Percentiles rank a stretch among this genome's conserved stretches.
phyloP scores from a whole-genome alignment of 106 monocot species.

The Narthecium ossifragum region DNA sequence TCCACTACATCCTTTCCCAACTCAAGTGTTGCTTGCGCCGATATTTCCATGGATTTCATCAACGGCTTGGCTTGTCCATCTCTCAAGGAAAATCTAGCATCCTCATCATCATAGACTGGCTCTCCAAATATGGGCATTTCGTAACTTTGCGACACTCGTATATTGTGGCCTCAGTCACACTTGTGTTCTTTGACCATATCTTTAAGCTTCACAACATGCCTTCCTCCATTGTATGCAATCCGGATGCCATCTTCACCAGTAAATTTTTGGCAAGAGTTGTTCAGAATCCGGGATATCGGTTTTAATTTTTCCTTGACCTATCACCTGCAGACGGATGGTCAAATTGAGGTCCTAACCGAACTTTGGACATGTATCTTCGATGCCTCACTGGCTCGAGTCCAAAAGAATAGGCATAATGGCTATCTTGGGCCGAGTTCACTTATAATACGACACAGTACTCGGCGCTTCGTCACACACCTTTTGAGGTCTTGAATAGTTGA shows the following conservation, averaged over 20 bases:
- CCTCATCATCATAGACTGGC: neutral
- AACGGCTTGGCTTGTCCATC: neutral
- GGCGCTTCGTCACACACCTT: too few species aligned
- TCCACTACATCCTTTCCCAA: neutral
- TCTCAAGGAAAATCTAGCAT: neutral
- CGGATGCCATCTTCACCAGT: neutral
- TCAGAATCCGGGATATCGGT: neutral
- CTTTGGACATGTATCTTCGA: too few species aligned
- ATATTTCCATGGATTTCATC: conserved; percentile 5
- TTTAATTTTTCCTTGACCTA: neutral
- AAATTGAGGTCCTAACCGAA: neutral
- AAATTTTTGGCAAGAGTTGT: conserved; percentile 4
- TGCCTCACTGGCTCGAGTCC: too few species aligned
- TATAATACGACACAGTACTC: neutral
- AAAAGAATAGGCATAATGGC: too few species aligned
- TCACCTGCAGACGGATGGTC: neutral
- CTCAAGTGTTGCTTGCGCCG: neutral
- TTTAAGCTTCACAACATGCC: conserved; percentile 8
- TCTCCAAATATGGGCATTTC: neutral
- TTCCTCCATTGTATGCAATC: conserved; percentile 1
- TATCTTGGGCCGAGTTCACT: too few species aligned
- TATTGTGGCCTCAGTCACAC: neutral
- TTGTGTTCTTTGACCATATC: neutral
- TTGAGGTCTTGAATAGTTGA: too few species aligned
- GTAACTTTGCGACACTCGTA: neutral